Conservation (phyloP, 2,329 filamentous ascomycete genomes). For the Stachybotrys chlorohalonatus region DNA sequence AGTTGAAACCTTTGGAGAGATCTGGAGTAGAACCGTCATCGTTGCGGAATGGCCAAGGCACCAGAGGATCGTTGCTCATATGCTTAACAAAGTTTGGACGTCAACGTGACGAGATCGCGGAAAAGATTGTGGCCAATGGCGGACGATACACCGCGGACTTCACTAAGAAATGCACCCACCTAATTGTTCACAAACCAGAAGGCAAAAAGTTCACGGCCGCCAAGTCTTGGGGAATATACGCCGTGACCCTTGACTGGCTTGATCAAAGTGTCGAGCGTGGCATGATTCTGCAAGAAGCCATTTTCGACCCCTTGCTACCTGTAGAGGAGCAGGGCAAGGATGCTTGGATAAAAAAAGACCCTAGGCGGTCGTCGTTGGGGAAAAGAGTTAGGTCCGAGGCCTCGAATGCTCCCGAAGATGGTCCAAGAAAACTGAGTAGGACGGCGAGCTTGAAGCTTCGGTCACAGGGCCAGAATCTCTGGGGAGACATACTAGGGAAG, state of each 20-base stretch:
- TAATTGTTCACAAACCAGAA: slow-evolving; percentile 69
- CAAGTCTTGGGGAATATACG: slow-evolving; percentile 68
- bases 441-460: slow-evolving; percentile 78
- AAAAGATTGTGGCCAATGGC: slow-evolving; percentile 59
- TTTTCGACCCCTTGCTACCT: slow-evolving; percentile 69
- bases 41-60: slow-evolving; percentile 3
- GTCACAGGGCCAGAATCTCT: slow-evolving; percentile 74
- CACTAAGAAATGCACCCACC: slow-evolving; percentile 76
- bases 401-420: slow-evolving; percentile 37
- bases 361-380: slow-evolving; percentile 36
- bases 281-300: slow-evolving; percentile 83
- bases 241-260: slow-evolving; percentile 80
- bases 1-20: slow-evolving; percentile 53
- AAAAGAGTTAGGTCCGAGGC: slow-evolving; percentile 51
- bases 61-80: slow-evolving; percentile 30
- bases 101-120: slow-evolving; percentile 61
- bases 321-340: slow-evolving; percentile 63
- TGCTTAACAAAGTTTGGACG: slow-evolving; percentile 52
- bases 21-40: slow-evolving; percentile 31
- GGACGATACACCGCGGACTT: slow-evolving; percentile 83
- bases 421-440: slow-evolving; percentile 74
- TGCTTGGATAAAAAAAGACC: slow-evolving; percentile 55
- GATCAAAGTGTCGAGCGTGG: slow-evolving; percentile 72
- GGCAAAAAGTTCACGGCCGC: slow-evolving; percentile 89
- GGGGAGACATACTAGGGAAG: slow-evolving; percentile 72